Base-by-base conservation (phyloP, 139 green algal species). In the Bryopsis sp. region DNA sequence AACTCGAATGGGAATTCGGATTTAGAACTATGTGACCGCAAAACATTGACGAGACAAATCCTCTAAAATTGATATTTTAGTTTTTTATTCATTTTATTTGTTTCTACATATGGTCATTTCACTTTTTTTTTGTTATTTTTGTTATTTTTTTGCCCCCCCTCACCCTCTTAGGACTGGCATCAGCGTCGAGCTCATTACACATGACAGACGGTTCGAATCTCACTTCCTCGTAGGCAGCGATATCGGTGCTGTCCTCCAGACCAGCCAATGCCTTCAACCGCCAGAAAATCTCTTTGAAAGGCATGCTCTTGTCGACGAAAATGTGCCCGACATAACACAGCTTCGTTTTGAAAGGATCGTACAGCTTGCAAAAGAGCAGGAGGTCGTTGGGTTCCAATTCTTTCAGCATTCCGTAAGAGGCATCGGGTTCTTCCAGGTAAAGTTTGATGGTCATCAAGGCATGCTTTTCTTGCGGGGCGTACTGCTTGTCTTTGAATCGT, bases 351-450 rank as follows among this genome's bases (percentile, higher is more conserved):
- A 79, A 39, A 2, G 78, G 81, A 68, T 94, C 82, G 57, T 92
- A 98, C 29, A 87, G 68, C 84, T 98, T 97, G 76, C 97, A 76
- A 73, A 97, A 97, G 15, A 97, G 74, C 47, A 96, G 78, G 47
- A 94, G 72, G 39, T 81, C 72, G 2, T 69, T 50, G 4, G 35
- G 39, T 8, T 54, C 34, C 19, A 54, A 47, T 24, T 67, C 38
- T 26, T 72, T 37, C 3, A 62, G 33, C 0, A 37, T 60, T 31
- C 78, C 39, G n/a, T n/a, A n/a, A 81, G 46, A 6, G 6, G 38
- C 6, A 6, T 74, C 39, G 19, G 63, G 78, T 47, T 47, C 59
- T 81, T 95, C 87, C 70, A 95, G 74, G 59, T 85, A 95, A 37
- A 97, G 78, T 70, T 85, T 80, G 48, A 97, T 74, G 67, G 84